Base-by-base conservation (phyloP, 2,329 filamentous ascomycete species). In the Sphaceloma murrayae region DNA sequence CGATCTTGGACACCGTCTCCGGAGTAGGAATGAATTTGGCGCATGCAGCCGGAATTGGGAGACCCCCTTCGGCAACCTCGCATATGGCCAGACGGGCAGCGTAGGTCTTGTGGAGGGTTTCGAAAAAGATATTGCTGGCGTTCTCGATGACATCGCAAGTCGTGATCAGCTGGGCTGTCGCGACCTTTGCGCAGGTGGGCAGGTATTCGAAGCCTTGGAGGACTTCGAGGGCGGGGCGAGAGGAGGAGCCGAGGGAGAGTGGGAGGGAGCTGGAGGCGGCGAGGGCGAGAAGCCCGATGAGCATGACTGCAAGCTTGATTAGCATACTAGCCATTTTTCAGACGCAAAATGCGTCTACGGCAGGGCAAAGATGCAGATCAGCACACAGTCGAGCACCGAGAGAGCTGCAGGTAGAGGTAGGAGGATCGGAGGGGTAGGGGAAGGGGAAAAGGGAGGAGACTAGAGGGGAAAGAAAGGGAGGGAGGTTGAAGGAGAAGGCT, bases 1-100 rank as follows among this genome's bases (percentile, higher is more conserved):
- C 46, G 57, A 36, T 34, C 52, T 48, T 55, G 47, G 46, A 53
- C 45, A 57, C 54, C 61, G 51, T 60, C 49, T 59, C 52, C 0
- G 58, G 52, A 5, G 64, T 61, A 3, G 66, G 64, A 5, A 67
- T 59, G 24, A 79, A 67, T 2, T 68, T 59, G 13, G 61, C 53
- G 51, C 78, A 82, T 17, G 68, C 53, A 2, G 60, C 47, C 2
- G 78, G 77, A 27, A 75, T 61, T 2, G 58, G 46, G 11, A 70
- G 65, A 8, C 68, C 67, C 2, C 74, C 72, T 14, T 68, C 70
- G 8, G 67, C 64, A 5, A 80, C 65, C 53, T 82, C 78, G 52
- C 79, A 83, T 6, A 80, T 64, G 8, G 79, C 76, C 11, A 82
- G 64, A 33, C 76, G 71, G 6, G 73, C 72, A 2, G 77, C 76